Base-by-base conservation (phyloP, 148 eudicot species). In the Camellia lanceoleosa region DNA sequence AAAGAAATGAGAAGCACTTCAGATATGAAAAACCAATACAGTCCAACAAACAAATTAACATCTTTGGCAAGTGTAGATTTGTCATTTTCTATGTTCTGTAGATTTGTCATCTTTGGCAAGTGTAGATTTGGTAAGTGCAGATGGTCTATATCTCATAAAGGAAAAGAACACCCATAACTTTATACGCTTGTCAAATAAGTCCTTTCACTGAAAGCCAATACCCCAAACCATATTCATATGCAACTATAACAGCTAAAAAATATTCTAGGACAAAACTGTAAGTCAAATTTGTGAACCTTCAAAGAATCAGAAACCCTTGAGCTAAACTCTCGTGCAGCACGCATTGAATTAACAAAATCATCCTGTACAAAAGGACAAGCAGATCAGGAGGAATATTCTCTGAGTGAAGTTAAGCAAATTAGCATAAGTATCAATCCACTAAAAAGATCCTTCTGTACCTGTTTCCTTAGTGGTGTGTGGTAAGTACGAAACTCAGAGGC, bases 401-500 rank as follows among this genome's bases (percentile, higher is more conserved):
- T 1, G 16, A 30, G 47, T 43, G 65, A 65, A 38, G 55, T 13
- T 61, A 12, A 76, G 72, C 63, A 30, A 77, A 77, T 30, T 63
- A 12, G 2, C 76, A 76, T 14, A 51, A 71, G 56, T 59, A 54
- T 44, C 52, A 58, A 1, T 42, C n/a, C 52, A 23, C 42, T 73
- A 68, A 5, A 41, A 19, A 47, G 49, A 11, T 15, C 7, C 10
- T 19, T 47, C 19, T 85, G 23, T 85, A 86, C 94, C 85, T 91
- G 94, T 83, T 84, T 89, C 75, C 89, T 89, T 43, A 91, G 82
- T 63, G 94, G 94, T 11, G 89, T 91, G 82, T 91, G 94, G 71
- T 83, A 91, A 49, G 94, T 91, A 63, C 94, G 91, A 74, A 91
- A 91, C 84, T 88, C 92, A 60, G 92, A 89, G 61, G 94, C 92